phyloP scores from a whole-genome alignment of 352 stramenopile genomes.

The Elongisporangium prolatum region DNA sequence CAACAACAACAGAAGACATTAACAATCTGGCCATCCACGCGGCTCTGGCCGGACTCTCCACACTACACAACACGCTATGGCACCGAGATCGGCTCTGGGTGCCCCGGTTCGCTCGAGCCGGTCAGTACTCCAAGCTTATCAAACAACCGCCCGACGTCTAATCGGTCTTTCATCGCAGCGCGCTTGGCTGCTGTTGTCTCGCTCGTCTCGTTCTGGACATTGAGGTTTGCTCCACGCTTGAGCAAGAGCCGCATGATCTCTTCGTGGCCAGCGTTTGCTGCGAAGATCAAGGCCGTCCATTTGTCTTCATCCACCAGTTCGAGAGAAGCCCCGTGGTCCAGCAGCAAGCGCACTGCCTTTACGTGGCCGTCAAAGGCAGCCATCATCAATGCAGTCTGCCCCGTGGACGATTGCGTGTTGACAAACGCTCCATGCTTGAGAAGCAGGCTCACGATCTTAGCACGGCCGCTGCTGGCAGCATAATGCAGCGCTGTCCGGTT shows the following conservation, averaged over 20 bases:
- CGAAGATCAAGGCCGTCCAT: constrained; percentile 79
- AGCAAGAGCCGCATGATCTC: constrained; percentile 1
- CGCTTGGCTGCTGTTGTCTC: neutral
- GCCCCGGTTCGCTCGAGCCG: too few species aligned
- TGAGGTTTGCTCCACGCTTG: neutral
- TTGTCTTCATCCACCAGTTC: constrained; percentile 70
- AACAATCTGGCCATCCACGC: neutral
- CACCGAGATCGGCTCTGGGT: neutral
- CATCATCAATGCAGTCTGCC: constrained; percentile 71
- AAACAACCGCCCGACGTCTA: neutral
- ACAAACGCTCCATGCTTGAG: constrained; percentile 54
- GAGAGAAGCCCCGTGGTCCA: constrained; percentile 68
- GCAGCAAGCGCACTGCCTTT: constrained; percentile 59
- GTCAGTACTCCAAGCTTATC: neutral
- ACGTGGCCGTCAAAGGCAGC: constrained; percentile 48
- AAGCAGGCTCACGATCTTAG: constrained; percentile 58
- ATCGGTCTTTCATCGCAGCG: neutral
- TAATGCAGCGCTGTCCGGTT: constrained; percentile 59
- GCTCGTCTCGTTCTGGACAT: neutral
- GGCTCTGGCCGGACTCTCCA: neutral
- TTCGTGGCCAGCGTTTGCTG: constrained; percentile 54
- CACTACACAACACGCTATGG: neutral
- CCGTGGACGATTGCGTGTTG: constrained; percentile 39
- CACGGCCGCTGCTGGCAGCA: constrained; percentile 42
- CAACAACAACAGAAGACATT: neutral